These are phyloP conservation scores for Lathyrus tuberosus DNA, from an alignment of 306 rosid genomes.

Conservation along the genomic window DNA sequence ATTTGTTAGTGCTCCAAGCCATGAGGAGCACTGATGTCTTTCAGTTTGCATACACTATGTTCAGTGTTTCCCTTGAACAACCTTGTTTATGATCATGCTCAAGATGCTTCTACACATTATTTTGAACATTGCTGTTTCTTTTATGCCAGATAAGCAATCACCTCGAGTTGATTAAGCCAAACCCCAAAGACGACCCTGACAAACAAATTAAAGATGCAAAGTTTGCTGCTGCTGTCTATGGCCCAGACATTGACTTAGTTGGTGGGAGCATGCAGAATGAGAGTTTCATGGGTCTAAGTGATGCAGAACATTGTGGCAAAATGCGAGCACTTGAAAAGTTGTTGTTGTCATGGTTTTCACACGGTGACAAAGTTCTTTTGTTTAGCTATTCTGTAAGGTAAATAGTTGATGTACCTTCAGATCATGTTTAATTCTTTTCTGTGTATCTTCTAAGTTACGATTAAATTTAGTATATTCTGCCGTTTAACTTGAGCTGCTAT, in stretches of 20 bases:
- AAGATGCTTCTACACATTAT: conserved; percentile 26
- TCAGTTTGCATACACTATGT: conserved; percentile 13
- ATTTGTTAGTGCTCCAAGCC: conserved; percentile 2
- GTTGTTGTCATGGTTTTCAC: conserved; percentile 69
- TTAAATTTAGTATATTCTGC: conserved; percentile 21
- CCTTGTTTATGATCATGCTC: conserved; percentile 6
- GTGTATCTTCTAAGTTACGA: conserved; percentile 5
- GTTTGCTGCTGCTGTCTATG: conserved; percentile 83
- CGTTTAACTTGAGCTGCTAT: conserved; percentile 42
- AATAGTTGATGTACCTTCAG: conserved; percentile 47
- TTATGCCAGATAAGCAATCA: conserved; percentile 83
- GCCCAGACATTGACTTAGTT: conserved; percentile 78
- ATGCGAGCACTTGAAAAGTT: conserved; percentile 88
- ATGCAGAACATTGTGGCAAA: conserved; percentile 89
- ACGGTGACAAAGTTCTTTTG: conserved; percentile 91
- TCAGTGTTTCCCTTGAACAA: conserved; percentile 18
- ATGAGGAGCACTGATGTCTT: conserved; percentile 21
- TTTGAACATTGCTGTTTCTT: conserved; percentile 29
- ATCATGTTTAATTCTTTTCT: conserved; percentile 21
- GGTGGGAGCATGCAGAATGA: conserved; percentile 81
- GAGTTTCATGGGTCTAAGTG: conserved; percentile 92
- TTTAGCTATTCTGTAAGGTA: conserved; percentile 97
- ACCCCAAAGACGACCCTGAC: conserved; percentile 76
- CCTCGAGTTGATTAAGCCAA: conserved; percentile 91
- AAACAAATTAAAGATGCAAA: conserved; percentile 88